Evolutionary conservation across 768 basidiomycete genomes (phyloP), one percentile per base, ranked within the genome.

Genomic region (Calvatia gigantea): DNA sequence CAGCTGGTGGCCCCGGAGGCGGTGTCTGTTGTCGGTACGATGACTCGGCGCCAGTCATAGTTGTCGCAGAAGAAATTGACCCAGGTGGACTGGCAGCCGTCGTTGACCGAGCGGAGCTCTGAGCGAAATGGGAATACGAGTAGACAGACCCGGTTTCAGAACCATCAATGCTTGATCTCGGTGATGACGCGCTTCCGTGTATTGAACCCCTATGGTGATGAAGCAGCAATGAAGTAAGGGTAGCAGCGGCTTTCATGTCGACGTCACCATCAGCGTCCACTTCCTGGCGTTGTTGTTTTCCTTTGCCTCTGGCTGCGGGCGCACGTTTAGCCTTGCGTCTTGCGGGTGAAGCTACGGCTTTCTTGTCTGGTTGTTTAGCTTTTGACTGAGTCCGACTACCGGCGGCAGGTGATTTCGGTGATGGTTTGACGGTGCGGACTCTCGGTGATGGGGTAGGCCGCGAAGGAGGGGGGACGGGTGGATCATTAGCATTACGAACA

Each of bases 231-330:
- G 84, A 84, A 0, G 90, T 91, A 60, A 92, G 73, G 7, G 90
- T 88, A 25, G 86, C 87, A 6, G 89, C 90, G 37, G 89, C 90
- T 67, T 91, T 87, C 80, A 91, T 87, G 67, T 90, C 89, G 47
- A 86, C 75, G 61, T 85, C 86, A 11, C 75, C 80, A 56, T 82
- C 81, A 12, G 70, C 72, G 50, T 78, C 75, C 54, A 73, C 70
- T 51, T 67, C 66, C 65, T 64, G 63, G 49, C 58, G 69, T 25
- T 15, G 62, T 60, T 72, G 70, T 57, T 75, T 82, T 47, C 70
- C 75, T 59, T 84, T 83, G 60, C 81, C 77, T 67, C 79, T 84
- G 60, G 74, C 72, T 33, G 64, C 60, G 15, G 74, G 65, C 51
- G 66, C 68, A 47, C 67, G 62, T 62, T 77, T 81, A 23, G 65